Evolutionary conservation across 2,329 filamentous ascomycete species (phyloP), one percentile per base, ranked within the genome.

Genomic region (Aspergillus sp.): DNA sequence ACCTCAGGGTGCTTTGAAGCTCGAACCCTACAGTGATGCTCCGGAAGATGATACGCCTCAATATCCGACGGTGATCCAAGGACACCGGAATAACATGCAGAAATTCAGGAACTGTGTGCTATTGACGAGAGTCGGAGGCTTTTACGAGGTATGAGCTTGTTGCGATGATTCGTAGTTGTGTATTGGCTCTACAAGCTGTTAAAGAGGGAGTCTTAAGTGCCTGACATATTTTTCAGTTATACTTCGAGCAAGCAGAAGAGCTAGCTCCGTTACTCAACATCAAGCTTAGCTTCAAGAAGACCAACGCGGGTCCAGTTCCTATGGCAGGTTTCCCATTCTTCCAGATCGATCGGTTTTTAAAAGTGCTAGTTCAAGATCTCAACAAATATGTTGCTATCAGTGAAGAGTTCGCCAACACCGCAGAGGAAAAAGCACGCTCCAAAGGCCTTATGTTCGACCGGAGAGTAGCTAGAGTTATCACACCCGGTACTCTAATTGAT

Each of bases 251-350:
- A 65, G 93, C 94, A 9, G 87, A 95, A 49, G 84, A 95, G 62
- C 86, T 86, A 65, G 91, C 86, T 1, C 87, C 90, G 1, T 74
- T 95, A 41, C 76, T 98, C 54, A 93, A 90, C 60, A 72, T 98
- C 61, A 97, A 96, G 68, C 83, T 95, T 47, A 84, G 86, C 2
- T 80, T 80, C 47, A 93, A 88, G 66, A 90, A 83, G 67, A 89
- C 86, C n/a, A 86, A 73, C 54, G 84, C 83, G 7, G 87, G 86
- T 1, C 79, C 81, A 19, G 88, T 98, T 15, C 74, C 90, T 5
- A 97, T 98, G 91, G 86, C 90, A 55, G 93, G 93, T 2, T 98
- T 98, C 58, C 93, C 91, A 15, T 90, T 88, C 66, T 90, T 88
- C 61, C 90, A 97, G 64, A 76, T 98, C 22, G 91, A 97, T 62